These are phyloP conservation scores for Pyrenula massariospora DNA, from an alignment of 495 filamentous ascomycete genomes.

Conservation along the genomic window DNA sequence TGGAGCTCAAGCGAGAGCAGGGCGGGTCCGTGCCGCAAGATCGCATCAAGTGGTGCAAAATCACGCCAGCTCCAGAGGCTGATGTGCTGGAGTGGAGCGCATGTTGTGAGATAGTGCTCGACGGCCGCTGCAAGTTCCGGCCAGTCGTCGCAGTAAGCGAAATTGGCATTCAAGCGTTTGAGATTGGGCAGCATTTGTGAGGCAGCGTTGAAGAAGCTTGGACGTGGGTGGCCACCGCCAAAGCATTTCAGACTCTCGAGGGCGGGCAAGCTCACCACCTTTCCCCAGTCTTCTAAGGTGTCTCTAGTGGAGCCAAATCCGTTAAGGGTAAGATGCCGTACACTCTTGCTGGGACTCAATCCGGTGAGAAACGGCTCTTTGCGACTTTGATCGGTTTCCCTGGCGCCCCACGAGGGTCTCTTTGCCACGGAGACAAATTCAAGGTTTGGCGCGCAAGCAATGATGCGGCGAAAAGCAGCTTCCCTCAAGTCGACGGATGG, in stretches of 20 bases:
- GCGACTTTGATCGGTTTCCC: background rate
- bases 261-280: background rate
- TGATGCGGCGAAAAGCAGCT: background rate
- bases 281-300: background rate
- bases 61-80: background rate
- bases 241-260: background rate
- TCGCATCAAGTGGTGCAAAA: background rate
- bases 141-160: background rate
- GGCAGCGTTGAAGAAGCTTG: background rate
- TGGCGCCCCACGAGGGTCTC: background rate
- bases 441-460: background rate
- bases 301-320: background rate
- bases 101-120: background rate
- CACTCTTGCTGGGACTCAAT: background rate
- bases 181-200: background rate
- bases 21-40: background rate
- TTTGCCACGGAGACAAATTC: background rate
- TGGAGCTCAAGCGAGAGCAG: background rate
- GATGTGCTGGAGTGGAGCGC: background rate
- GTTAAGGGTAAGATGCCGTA: background rate
- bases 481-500: background rate
- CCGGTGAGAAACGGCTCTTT: background rate
- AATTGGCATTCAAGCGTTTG: background rate
- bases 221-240: background rate
- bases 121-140: background rate